Conservation (phyloP, 1,284 basidiomycete genomes). For the Ceraceosorus guamensis region DNA sequence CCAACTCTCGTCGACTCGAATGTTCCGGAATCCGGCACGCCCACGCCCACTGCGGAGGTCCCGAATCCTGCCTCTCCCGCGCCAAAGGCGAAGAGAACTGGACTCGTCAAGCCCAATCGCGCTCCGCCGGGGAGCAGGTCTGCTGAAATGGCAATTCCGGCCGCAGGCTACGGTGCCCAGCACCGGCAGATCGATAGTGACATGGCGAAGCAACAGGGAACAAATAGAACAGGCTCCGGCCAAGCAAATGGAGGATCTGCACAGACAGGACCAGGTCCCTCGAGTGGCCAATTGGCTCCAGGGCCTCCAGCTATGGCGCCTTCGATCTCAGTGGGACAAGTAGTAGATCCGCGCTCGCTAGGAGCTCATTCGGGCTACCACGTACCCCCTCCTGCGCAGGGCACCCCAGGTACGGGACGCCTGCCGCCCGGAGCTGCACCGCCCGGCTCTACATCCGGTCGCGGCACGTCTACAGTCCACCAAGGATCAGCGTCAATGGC, state of each 20-base stretch:
- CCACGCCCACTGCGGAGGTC: background rate
- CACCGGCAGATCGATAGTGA: slow-evolving; percentile 84
- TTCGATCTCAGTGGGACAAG: slow-evolving; percentile 31
- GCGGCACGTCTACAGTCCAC: background rate
- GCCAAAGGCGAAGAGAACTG: slow-evolving; percentile 8
- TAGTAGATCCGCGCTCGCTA: slow-evolving; percentile 29
- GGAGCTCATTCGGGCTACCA: background rate
- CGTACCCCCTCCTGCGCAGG: slow-evolving; percentile 1
- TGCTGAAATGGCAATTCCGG: slow-evolving; percentile 76
- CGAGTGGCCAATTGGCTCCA: too few species aligned
- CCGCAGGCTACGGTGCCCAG: slow-evolving; percentile 86
- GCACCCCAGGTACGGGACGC: slow-evolving; percentile 1
- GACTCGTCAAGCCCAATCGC: slow-evolving; percentile 35
- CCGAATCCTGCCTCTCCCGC: background rate
- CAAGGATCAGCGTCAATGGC: background rate
- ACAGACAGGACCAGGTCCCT: slow-evolving; percentile 6
- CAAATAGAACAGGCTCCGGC: slow-evolving; percentile 1
- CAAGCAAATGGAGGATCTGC: background rate
- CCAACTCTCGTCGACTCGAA: too few species aligned
- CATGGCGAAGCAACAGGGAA: slow-evolving; percentile 19
- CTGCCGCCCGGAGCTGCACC: background rate
- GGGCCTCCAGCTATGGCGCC: slow-evolving; percentile 7
- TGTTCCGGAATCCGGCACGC: too few species aligned
- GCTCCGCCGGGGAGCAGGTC: slow-evolving; percentile 53
- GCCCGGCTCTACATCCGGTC: background rate